Percentiles rank a stretch among this genome's conserved stretches.
phyloP scores from a whole-genome alignment of 164 flowering plant genomes.

The Buxus sempervirens region DNA sequence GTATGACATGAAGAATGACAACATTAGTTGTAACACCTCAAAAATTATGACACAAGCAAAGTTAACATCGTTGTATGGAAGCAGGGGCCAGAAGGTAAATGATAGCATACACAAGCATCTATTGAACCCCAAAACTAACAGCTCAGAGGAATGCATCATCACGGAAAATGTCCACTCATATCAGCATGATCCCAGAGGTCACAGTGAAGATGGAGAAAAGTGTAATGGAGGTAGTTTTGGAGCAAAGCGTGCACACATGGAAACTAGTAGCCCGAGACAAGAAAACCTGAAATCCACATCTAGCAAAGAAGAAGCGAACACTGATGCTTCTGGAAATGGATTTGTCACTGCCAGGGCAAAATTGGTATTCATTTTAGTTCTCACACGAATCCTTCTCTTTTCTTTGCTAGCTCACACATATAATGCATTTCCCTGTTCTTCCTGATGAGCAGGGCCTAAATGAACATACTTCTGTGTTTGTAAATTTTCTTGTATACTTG shows the following conservation, averaged over 20 bases:
- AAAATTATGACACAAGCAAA: conserved; percentile 52
- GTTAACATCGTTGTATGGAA: conserved; percentile 55
- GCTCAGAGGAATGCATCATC: conserved; percentile 44
- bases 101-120: conserved; percentile 22
- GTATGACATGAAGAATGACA: conserved; percentile 32
- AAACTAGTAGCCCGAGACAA: conserved; percentile 40
- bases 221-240: conserved; percentile 26
- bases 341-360: conserved; percentile 91
- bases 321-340: conserved; percentile 53
- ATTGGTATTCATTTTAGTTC: conserved; percentile 51
- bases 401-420: not conserved
- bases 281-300: conserved; percentile 47
- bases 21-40: conserved; percentile 30
- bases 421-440: not conserved
- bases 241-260: conserved; percentile 56
- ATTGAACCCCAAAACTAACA: conserved; percentile 25
- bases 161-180: conserved; percentile 31
- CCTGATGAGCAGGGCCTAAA: not conserved
- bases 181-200: conserved; percentile 28
- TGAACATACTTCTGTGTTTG: not conserved
- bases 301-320: conserved; percentile 41
- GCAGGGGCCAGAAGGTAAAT: conserved; percentile 27
- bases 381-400: not conserved
- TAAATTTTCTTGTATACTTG: too few relatives aligned
- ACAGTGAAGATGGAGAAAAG: conserved; percentile 50